Evolutionary conservation across 805 yeast genomes (phyloP), one percentile per base, ranked within the genome.

Genomic region (Yarrowia sp.): DNA sequence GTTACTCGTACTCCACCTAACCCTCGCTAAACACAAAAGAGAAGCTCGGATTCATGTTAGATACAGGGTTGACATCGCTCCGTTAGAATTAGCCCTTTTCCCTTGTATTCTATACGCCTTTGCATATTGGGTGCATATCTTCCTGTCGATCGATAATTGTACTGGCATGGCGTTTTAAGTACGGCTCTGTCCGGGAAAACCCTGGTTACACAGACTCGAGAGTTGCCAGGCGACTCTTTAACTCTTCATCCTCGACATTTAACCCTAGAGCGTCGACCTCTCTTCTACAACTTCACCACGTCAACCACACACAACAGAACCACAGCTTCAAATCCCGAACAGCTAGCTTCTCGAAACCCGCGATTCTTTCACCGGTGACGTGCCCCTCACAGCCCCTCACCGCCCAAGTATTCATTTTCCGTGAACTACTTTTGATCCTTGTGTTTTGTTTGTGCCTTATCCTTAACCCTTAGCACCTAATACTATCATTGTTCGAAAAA

Each of bases 101-200:
- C 56, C 63, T 56, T 56, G 63, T 56, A 56, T 41, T 41, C 63
- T 56, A 56, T 56, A 56, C 63, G 63, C 63, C 63, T 56, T 56
- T 56, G 63, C 63, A 56, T 56, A 12, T 10, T 36, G 3, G 22
- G 63, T 42, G 63, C 63, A 56, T 55, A 42, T 42, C 48, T 56
- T 56, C 63, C 63, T 56, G 63, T 42, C 63, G 63, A 56, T 56
- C 63, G 48, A 56, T 55, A 55, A 43, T 15, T 41, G 38, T 26
- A 38, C 48, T 11, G 36, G 40, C 38, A 4, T 15, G 36, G 63
- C 26, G 63, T 41, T 56, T 56, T 56, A 56, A 56, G 63, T n/a
- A 56, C 63, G 48, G 48, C 63, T 56, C 63, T 41, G 63, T 42
- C 63, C 63, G 38, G 48, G 36, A 40, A 55, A 55, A 35, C 36